Evolutionary conservation across 2,329 filamentous ascomycete genomes (phyloP).

Genomic region (Botrytis aclada): DNA sequence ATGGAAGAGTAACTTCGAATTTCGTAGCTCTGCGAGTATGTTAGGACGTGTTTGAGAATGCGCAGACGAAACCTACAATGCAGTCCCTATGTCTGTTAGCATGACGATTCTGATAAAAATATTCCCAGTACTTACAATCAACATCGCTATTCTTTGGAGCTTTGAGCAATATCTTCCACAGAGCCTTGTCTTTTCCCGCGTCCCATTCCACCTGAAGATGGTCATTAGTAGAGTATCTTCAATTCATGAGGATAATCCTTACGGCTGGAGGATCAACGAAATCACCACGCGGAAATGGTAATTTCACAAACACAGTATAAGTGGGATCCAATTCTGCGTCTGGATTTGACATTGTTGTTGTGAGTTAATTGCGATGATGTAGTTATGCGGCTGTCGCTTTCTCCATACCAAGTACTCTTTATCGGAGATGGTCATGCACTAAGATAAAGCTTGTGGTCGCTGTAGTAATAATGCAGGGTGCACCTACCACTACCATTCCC

Average conservation of each 20-base stretch:
- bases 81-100: conserved; percentile 58
- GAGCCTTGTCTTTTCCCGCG: conserved; percentile 74
- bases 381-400: conserved; percentile 16
- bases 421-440: conserved; percentile 25
- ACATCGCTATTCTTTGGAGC: conserved; percentile 76
- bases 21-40: conserved; percentile 56
- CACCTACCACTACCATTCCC: not conserved
- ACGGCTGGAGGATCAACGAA: conserved; percentile 90
- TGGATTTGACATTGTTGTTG: conserved; percentile 30
- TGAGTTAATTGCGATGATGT: conserved; percentile 3
- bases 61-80: conserved; percentile 56
- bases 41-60: not conserved
- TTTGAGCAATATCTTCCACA: conserved; percentile 88
- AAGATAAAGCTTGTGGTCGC: conserved; percentile 25
- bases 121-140: conserved; percentile 61
- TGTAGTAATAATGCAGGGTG: not conserved
- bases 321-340: conserved; percentile 30
- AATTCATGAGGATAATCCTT: conserved; percentile 37
- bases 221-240: conserved; percentile 15
- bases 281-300: conserved; percentile 82
- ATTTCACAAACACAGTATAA: conserved; percentile 74
- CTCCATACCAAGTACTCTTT: conserved; percentile 19
- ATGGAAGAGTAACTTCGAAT: conserved; percentile 83
- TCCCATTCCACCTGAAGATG: conserved; percentile 76
- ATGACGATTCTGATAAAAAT: not conserved